Evolutionary conservation across 805 yeast genomes (phyloP).

Genomic region (Suhomyces prunicola): DNA sequence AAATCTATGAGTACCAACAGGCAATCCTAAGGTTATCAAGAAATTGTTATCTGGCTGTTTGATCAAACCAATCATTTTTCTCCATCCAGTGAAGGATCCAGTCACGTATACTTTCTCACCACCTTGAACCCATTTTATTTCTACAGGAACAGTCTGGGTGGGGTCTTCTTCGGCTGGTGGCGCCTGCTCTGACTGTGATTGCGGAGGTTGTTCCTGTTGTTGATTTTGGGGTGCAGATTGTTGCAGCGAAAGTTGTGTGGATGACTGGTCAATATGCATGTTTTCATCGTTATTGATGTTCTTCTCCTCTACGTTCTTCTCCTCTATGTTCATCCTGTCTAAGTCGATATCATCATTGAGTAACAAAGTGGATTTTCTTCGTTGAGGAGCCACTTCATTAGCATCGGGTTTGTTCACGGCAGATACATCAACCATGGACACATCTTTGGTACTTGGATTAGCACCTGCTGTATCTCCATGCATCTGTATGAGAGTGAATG

Average conservation of each 20-base stretch:
- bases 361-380: constrained; percentile 70
- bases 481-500: background rate
- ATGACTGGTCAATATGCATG: constrained; percentile 19
- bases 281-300: constrained; percentile 15
- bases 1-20: constrained; percentile 90
- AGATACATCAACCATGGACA: constrained; percentile 44
- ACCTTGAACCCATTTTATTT: constrained; percentile 93
- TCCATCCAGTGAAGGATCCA: constrained; percentile 97
- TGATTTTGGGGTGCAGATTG: constrained; percentile 6
- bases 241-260: constrained; percentile 4
- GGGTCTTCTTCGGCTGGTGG: constrained; percentile 21
- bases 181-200: constrained; percentile 8
- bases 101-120: constrained; percentile 94
- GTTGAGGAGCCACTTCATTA: constrained; percentile 21
- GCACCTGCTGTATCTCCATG: background rate
- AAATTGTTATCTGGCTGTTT: constrained; percentile 53
- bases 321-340: constrained; percentile 46
- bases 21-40: constrained; percentile 69
- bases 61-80: constrained; percentile 89
- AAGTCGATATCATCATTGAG: constrained; percentile 65
- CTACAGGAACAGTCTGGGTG: constrained; percentile 47
- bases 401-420: constrained; percentile 18
- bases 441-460: constrained; percentile 22
- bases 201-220: constrained; percentile 7
- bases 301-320: constrained; percentile 37